phyloP scores from a whole-genome alignment of 768 basidiomycete species.

The Cyclocybe cylindracea region DNA sequence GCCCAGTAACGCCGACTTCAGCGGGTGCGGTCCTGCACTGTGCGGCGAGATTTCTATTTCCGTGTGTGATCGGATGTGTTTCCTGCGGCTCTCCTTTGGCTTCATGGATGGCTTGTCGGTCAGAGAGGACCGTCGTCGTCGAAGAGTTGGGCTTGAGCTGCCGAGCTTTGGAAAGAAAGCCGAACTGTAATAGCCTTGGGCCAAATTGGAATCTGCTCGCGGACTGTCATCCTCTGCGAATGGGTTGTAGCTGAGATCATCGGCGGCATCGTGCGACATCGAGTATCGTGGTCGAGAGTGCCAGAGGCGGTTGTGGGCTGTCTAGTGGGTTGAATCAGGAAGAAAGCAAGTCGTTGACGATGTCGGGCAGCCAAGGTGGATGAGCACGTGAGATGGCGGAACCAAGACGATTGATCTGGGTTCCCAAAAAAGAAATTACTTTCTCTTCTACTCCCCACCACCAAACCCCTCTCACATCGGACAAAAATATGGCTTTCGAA shows the following conservation, averaged over 20 bases:
- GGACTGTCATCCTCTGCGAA: slow-evolving; percentile 19
- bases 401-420: too few relatives aligned
- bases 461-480: too few relatives aligned
- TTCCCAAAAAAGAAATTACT: too few relatives aligned
- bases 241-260: slow-evolving; percentile 28
- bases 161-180: slow-evolving; percentile 29
- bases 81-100: slow-evolving; percentile 2
- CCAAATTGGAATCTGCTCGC: slow-evolving; percentile 15
- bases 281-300: neutral
- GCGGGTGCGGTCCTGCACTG: slow-evolving; percentile 24
- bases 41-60: slow-evolving; percentile 21
- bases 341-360: too few relatives aligned
- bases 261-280: slow-evolving; percentile 18
- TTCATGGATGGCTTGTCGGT: slow-evolving; percentile 6
- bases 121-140: slow-evolving; percentile 22
- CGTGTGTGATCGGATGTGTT: slow-evolving; percentile 24
- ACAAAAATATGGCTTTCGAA: too few relatives aligned
- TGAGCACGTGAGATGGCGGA: too few relatives aligned
- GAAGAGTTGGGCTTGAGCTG: slow-evolving; percentile 16
- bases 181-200: slow-evolving; percentile 28
- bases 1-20: slow-evolving; percentile 25
- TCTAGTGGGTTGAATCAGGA: too few relatives aligned
- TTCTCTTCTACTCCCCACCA: too few relatives aligned
- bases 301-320: neutral
- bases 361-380: too few relatives aligned